These are phyloP conservation scores for Chamaenerion angustifolium DNA, from an alignment of 345 rosid species.

Conservation along the genomic window DNA sequence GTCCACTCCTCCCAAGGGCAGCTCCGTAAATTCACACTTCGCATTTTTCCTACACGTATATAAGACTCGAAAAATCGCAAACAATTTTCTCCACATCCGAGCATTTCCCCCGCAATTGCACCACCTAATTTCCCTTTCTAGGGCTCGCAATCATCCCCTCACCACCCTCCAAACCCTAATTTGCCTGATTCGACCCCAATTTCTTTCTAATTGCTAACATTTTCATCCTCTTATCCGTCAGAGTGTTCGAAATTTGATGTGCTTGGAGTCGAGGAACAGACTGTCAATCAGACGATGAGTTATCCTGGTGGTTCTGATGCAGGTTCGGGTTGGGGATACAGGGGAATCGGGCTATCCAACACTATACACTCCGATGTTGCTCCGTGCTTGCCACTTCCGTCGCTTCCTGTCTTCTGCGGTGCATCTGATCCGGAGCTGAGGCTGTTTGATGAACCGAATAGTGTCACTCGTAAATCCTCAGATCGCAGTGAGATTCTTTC, in stretches of 20 bases:
- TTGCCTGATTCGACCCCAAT: constrained; percentile 1
- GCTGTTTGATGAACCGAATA: constrained; percentile 39
- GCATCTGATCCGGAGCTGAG: constrained; percentile 56
- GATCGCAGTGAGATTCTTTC: constrained; percentile 53
- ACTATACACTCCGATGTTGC: constrained; percentile 87
- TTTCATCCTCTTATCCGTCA: not conserved
- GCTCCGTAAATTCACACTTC: not conserved
- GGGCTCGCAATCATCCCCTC: constrained; percentile 9
- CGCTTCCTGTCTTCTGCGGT: constrained; percentile 78
- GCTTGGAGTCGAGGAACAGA: constrained; percentile 11
- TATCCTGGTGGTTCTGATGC: constrained; percentile 31
- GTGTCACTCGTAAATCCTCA: constrained; percentile 31
- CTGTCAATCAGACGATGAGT: constrained; percentile 39
- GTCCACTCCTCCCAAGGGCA: not conserved
- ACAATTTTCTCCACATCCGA: not conserved
- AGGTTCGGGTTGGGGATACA: constrained; percentile 16
- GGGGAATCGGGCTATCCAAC: constrained; percentile 80
- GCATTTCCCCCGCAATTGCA: constrained; percentile 13
- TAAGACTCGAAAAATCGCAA: not conserved
- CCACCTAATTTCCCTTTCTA: constrained; percentile 7
- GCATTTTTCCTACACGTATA: not conserved
- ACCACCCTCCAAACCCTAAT: constrained; percentile 3
- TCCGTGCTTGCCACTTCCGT: constrained; percentile 81
- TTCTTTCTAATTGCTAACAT: constrained; percentile 1
- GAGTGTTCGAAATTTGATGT: not conserved